These are phyloP conservation scores for Botrytis byssoidea DNA, from an alignment of 2,329 filamentous ascomycete species.

Conservation along the genomic window DNA sequence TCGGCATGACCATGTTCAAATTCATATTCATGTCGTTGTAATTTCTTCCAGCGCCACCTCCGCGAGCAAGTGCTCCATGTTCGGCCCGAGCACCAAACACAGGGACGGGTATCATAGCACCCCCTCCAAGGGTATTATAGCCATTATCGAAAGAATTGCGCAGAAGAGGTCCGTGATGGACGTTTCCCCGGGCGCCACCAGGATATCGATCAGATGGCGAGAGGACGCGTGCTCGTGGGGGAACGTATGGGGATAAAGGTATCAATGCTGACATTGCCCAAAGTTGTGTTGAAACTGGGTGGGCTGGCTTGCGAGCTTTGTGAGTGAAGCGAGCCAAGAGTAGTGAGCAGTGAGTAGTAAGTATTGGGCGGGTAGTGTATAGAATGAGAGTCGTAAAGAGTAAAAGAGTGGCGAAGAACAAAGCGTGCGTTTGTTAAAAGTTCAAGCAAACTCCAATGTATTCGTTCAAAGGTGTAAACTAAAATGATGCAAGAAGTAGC, in stretches of 20 bases:
- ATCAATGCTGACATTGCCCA: slow-evolving; percentile 20
- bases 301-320: neutral
- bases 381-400: neutral
- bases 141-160: slow-evolving; percentile 16
- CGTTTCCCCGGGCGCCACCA: neutral
- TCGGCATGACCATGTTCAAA: neutral
- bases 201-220: slow-evolving; percentile 17
- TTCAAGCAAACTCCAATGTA: neutral
- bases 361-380: neutral
- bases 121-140: neutral
- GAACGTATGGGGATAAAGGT: slow-evolving; percentile 17
- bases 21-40: slow-evolving; percentile 2
- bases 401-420: neutral
- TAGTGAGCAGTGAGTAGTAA: neutral
- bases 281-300: neutral
- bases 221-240: slow-evolving; percentile 17
- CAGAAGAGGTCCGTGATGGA: slow-evolving; percentile 14
- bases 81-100: slow-evolving; percentile 1
- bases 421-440: neutral
- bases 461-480: neutral
- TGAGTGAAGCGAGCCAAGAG: neutral
- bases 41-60: slow-evolving; percentile 2
- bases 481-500: slow-evolving; percentile 12
- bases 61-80: slow-evolving; percentile 10
- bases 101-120: slow-evolving; percentile 1